Base-by-base conservation (phyloP, 352 stramenopile genomes). In the Phytopythium litorale region DNA sequence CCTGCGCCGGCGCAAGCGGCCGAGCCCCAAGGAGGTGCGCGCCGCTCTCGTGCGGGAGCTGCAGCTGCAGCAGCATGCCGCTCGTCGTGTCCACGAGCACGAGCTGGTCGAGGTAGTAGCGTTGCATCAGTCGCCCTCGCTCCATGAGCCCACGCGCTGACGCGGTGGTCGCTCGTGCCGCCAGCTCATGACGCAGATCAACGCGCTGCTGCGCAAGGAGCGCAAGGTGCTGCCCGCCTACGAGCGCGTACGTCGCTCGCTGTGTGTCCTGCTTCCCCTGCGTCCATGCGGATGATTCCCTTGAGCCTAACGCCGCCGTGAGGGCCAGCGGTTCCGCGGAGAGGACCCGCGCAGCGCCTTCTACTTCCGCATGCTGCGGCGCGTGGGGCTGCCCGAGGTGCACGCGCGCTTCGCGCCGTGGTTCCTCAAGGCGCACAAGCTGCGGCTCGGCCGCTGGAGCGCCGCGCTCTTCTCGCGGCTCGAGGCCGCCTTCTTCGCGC, bases 281-380 rank as follows among this genome's bases (percentile, higher is more conserved):
- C 3, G 38, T 45, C 16, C 38, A 18, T 19, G 5, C 28, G 38
- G 37, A 4, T 19, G 3, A 45, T 45, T n/a, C 38, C 56, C 4
- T 35, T 30, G 35, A 50, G 18, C 0, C 23, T 45, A 45, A n/a
- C 38, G 38, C 12, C 2, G 16, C 38, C 21, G 1, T 15, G 19
- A 11, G 4, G 4, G 53, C 53, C 51, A 91, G 82, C 78, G 73
- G 70, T 76, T 70, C 62, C 81, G 79, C n/a, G 64, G 83, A 58
- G 80, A 92, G 60, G 80, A 90, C 50, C 75, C 80, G 4, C 78
- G 82, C 28, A 88, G 75, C 35, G 70, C 84, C 30, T 90, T 89
- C 52, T 92, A 92, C 66, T 89, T 88, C 60, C 71, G 74, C 58
- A 92, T 92, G 82, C 75, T 92, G 40, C 82, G 80, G 8, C 82